Evolutionary conservation across 169 alveolate species (phyloP).

Genomic region (Eimeria maxima): DNA sequence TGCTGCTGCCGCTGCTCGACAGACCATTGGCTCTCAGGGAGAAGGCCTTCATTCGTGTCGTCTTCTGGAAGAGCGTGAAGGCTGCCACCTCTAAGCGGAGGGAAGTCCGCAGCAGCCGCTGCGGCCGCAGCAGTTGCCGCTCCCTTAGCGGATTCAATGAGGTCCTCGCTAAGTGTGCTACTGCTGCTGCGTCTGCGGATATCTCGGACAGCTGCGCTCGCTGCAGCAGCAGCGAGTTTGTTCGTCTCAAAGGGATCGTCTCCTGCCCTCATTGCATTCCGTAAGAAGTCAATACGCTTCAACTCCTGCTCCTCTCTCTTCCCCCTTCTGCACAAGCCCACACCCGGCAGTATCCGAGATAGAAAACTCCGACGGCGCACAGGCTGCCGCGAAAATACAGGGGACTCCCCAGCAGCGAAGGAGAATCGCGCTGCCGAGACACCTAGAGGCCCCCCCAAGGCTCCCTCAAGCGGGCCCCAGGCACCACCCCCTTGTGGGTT

Average conservation of each 20-base stretch:
- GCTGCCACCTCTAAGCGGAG: conserved; percentile 41
- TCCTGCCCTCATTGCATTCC: conserved; percentile 65
- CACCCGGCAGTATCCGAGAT: conserved; percentile 27
- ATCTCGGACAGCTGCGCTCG: conserved; percentile 56
- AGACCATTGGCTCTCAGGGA: conserved; percentile 44
- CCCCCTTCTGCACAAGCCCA: conserved; percentile 51
- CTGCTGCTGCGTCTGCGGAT: conserved; percentile 76
- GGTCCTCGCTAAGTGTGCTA: conserved; percentile 66
- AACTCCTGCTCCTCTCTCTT: conserved; percentile 5
- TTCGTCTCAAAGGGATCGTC: conserved; percentile 66
- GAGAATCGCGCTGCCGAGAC: not conserved
- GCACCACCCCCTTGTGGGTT: not conserved
- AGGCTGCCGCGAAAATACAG: not conserved
- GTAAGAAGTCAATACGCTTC: conserved; percentile 19
- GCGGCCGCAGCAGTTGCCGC: conserved; percentile 66
- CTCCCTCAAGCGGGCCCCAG: conserved; percentile 14
- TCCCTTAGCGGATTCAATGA: conserved; percentile 58
- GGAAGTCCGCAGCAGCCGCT: conserved; percentile 65
- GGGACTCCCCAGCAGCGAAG: conserved; percentile 32
- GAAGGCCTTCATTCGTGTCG: conserved; percentile 2
- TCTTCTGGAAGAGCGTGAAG: conserved; percentile 40
- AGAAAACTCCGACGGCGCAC: not conserved
- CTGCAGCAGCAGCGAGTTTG: conserved; percentile 68
- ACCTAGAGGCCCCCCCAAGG: not conserved
- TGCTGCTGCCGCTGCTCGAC: conserved; percentile 34